Evolutionary conservation across 1,284 basidiomycete genomes (phyloP).

Genomic region (Puccinia polysora): DNA sequence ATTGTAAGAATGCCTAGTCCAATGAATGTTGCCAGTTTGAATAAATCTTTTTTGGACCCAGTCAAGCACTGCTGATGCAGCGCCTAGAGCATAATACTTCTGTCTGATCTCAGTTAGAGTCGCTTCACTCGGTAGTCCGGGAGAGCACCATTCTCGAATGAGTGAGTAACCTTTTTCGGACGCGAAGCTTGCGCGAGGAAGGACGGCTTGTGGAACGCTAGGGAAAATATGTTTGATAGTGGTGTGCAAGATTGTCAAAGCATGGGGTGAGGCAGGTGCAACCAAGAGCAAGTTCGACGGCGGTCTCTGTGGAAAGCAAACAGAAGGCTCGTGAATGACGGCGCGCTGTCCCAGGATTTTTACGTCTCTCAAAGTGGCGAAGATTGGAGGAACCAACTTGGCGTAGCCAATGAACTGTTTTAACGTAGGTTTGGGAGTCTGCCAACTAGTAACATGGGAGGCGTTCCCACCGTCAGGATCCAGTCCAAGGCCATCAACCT

Average conservation of each 20-base stretch:
- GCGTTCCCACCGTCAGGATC: too few species aligned
- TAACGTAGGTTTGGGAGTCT: slow-evolving; percentile 40
- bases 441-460: slow-evolving; percentile 21
- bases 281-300: slow-evolving; percentile 29
- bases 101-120: slow-evolving; percentile 26
- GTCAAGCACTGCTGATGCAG: slow-evolving; percentile 35
- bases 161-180: slow-evolving; percentile 23
- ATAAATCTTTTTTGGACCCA: slow-evolving; percentile 30
- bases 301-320: slow-evolving; percentile 24
- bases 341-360: too few species aligned
- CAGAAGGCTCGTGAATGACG: background rate
- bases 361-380: too few species aligned
- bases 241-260: slow-evolving; percentile 38
- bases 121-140: slow-evolving; percentile 23
- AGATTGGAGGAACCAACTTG: slow-evolving; percentile 34
- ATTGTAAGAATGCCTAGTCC: slow-evolving; percentile 32
- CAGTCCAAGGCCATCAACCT: slow-evolving; percentile 10
- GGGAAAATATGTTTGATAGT: slow-evolving; percentile 32
- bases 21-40: slow-evolving; percentile 27
- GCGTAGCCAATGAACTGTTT: slow-evolving; percentile 43
- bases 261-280: slow-evolving; percentile 24
- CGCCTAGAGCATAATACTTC: slow-evolving; percentile 42
- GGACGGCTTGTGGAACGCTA: background rate
- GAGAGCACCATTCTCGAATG: slow-evolving; percentile 9
- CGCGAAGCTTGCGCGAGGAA: slow-evolving; percentile 30